These are phyloP conservation scores for Gossypium davidsonii DNA, from an alignment of 441 rosid species.

Conservation along the genomic window DNA sequence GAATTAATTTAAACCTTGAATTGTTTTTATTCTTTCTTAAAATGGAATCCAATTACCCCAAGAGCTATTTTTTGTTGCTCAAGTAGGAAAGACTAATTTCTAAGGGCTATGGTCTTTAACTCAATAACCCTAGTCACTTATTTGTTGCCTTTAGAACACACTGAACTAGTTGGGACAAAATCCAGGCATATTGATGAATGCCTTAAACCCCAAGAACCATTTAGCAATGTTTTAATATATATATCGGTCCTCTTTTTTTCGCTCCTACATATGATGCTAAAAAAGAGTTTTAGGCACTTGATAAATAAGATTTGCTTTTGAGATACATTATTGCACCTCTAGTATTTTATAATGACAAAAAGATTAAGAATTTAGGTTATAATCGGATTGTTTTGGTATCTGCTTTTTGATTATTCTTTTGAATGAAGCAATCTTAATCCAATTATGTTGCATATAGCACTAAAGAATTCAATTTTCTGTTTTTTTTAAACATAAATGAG, in stretches of 20 bases:
- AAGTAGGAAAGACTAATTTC: neutral
- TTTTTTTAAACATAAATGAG: neutral
- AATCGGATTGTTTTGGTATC: neutral
- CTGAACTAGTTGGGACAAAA: neutral
- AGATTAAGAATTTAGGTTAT: neutral
- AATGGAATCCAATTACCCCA: conserved; percentile 11
- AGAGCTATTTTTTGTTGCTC: neutral
- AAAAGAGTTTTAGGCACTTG: conserved; percentile 12
- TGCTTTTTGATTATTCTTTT: neutral
- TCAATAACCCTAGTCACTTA: neutral
- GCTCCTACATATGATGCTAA: neutral
- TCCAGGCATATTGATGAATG: neutral
- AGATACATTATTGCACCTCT: conserved; percentile 13
- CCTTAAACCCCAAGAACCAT: neutral
- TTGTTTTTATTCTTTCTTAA: neutral
- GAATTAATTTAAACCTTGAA: neutral
- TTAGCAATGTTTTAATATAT: neutral
- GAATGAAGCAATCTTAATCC: conserved; percentile 6
- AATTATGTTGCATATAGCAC: neutral
- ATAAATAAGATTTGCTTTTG: conserved; percentile 13
- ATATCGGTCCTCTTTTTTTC: neutral
- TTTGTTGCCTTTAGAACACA: neutral
- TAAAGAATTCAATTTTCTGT: neutral
- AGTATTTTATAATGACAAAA: conserved; percentile 4
- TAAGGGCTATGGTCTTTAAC: neutral